phyloP scores from a whole-genome alignment of 345 rosid species.

The Citrus cavaleriei region DNA sequence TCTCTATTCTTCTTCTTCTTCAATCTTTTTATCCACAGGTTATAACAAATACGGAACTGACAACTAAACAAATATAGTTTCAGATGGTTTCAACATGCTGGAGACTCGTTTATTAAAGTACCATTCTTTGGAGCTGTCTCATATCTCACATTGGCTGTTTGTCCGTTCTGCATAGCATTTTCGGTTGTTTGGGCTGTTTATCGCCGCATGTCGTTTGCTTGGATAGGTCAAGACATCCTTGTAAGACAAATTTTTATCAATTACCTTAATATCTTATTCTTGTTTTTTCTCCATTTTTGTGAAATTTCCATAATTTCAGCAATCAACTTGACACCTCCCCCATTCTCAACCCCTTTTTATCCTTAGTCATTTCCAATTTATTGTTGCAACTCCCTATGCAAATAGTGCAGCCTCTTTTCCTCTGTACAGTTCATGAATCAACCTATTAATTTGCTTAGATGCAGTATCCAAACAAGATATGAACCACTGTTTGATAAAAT shows the following conservation, averaged over 20 bases:
- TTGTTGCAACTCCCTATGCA: not conserved
- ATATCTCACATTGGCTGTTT: conserved; percentile 74
- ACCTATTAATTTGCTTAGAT: not conserved
- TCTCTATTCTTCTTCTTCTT: not conserved
- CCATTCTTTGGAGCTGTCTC: conserved; percentile 90
- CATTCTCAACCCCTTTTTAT: not conserved
- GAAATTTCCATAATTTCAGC: not conserved
- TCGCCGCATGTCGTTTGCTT: conserved; percentile 66
- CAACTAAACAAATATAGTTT: conserved; percentile 51
- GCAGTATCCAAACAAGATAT: not conserved
- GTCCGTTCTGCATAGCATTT: conserved; percentile 92
- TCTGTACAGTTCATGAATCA: not conserved
- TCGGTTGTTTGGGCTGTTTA: conserved; percentile 84
- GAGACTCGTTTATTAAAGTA: conserved; percentile 69
- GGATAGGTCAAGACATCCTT: conserved; percentile 99
- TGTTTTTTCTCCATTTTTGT: not conserved
- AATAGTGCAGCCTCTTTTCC: not conserved
- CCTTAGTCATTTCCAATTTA: not conserved
- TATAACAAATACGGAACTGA: conserved; percentile 30
- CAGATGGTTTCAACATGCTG: conserved; percentile 83
- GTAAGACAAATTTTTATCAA: conserved; percentile 42
- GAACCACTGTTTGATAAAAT: not conserved
- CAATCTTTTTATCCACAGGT: not conserved
- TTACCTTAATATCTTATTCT: not conserved
- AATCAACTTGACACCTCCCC: not conserved